phyloP scores from a whole-genome alignment of 441 rosid genomes.

The Manihot esculenta region DNA sequence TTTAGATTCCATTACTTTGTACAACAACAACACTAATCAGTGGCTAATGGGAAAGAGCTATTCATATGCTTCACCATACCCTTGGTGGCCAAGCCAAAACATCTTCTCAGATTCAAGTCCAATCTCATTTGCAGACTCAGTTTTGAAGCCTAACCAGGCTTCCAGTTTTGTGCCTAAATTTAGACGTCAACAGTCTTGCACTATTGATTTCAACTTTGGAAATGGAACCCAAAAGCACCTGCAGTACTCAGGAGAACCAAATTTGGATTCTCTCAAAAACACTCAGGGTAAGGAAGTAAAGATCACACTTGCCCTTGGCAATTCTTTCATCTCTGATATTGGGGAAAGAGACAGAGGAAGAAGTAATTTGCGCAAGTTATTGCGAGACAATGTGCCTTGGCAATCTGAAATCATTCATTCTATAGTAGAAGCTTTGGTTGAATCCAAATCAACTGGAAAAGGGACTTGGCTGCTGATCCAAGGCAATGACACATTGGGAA shows the following conservation, averaged over 20 bases:
- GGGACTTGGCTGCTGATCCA: constrained; percentile 61
- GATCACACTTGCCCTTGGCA: constrained; percentile 76
- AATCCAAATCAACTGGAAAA: constrained; percentile 31
- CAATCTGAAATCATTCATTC: constrained; percentile 58
- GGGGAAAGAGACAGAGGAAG: constrained; percentile 35
- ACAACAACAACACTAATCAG: constrained; percentile 15
- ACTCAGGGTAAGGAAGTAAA: constrained; percentile 55
- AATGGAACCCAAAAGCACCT: constrained; percentile 29
- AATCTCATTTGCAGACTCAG: constrained; percentile 44
- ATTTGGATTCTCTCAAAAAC: constrained; percentile 60
- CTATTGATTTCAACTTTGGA: constrained; percentile 61
- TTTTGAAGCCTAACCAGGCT: constrained; percentile 33
- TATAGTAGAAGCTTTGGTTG: constrained; percentile 43
- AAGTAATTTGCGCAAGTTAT: constrained; percentile 35
- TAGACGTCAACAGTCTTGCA: constrained; percentile 69
- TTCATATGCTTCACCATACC: constrained; percentile 40
- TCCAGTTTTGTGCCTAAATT: constrained; percentile 58
- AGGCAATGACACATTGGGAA: constrained; percentile 69
- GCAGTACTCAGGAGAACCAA: constrained; percentile 41
- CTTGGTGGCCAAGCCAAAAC: constrained; percentile 53
- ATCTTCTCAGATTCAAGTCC: constrained; percentile 46
- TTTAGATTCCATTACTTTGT: constrained; percentile 17
- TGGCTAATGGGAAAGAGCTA: constrained; percentile 31
- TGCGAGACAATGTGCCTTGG: constrained; percentile 74
- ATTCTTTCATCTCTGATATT: constrained; percentile 38